phyloP scores from a whole-genome alignment of 2,329 filamentous ascomycete species.

The Herpotrichia juniperi region DNA sequence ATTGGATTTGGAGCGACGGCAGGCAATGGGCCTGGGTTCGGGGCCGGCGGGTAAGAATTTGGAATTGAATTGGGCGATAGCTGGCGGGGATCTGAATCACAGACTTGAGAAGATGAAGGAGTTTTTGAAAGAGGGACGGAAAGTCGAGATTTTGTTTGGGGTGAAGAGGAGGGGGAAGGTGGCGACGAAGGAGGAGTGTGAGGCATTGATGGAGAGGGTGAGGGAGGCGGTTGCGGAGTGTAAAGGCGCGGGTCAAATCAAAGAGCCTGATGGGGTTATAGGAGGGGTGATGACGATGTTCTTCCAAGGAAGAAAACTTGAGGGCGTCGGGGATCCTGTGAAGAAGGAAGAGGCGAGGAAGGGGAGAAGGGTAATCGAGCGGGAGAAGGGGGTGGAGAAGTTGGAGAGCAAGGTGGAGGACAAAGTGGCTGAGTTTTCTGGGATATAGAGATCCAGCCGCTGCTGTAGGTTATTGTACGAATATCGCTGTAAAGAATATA shows the following conservation, averaged over 20 bases:
- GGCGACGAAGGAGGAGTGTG: constrained; percentile 63
- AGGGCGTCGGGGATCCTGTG: constrained; percentile 15
- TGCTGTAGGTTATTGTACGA: too few species aligned
- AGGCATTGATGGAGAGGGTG: constrained; percentile 62
- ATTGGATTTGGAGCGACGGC: constrained; percentile 50
- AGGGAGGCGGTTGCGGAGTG: constrained; percentile 50
- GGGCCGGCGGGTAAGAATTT: constrained; percentile 67
- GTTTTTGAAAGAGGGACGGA: constrained; percentile 76
- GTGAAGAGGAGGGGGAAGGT: constrained; percentile 68
- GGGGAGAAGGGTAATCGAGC: constrained; percentile 2
- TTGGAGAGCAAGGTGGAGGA: neutral
- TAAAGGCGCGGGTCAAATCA: constrained; percentile 32
- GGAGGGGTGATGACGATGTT: constrained; percentile 40
- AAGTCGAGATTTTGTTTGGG: constrained; percentile 75
- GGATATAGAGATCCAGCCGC: too few species aligned
- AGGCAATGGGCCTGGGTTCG: constrained; percentile 36
- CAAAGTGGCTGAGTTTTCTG: too few species aligned
- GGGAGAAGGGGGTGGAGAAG: neutral
- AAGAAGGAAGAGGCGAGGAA: constrained; percentile 11
- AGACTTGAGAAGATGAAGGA: constrained; percentile 56
- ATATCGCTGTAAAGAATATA: too few species aligned
- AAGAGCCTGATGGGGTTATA: constrained; percentile 30
- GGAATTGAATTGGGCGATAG: constrained; percentile 92
- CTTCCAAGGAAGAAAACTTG: constrained; percentile 34
- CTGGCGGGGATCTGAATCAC: constrained; percentile 74